Base-by-base conservation (phyloP, 768 basidiomycete genomes). In the Collybia sordida region DNA sequence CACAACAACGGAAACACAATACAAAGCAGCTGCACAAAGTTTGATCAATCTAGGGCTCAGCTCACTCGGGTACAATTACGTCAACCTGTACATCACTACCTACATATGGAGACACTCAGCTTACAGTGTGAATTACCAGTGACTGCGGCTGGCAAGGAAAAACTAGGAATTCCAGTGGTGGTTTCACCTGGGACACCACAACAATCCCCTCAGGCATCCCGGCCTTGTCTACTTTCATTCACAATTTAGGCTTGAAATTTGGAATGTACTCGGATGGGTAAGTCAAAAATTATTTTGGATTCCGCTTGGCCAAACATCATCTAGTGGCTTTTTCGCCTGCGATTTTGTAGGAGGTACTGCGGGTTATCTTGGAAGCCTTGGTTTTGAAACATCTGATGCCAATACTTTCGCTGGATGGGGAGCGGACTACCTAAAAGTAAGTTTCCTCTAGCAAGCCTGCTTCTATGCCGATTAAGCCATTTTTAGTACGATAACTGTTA, bases 181-280 rank as follows among this genome's bases (percentile, higher is more conserved):
- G 63, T 15, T 72, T 78, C 53, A 74, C 75, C 6, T 78, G 75
- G 75, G 66, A 72, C 55, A 68, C 65, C 2, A 68, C 64, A 12
- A 68, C 60, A 22, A 59, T 73, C 31, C 73, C 74, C 17, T 63
- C 65, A 1, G 73, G 73, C 3, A 62, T 72, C 22, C 68, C 72
- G 7, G 69, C 72, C 1, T 58, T 75, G 39, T 64, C 65, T 17
- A 61, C 68, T 12, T 74, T 69, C 46, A 56, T 74, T 17, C 71
- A 73, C 48, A 59, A 57, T 39, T 57, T 69, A 24, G 73, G 72
- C 6, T 83, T 63, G 79, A 84, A 54, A 78, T 90, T 70, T 84
- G 90, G 62, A 71, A 82, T 65, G 79, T 77, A 68, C 79, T 89
- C 89, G 51, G 55, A 63, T 37, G 72, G 64, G 73, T 72, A 58